phyloP scores from a whole-genome alignment of 805 yeast species.

The Myxozyma geophila region DNA sequence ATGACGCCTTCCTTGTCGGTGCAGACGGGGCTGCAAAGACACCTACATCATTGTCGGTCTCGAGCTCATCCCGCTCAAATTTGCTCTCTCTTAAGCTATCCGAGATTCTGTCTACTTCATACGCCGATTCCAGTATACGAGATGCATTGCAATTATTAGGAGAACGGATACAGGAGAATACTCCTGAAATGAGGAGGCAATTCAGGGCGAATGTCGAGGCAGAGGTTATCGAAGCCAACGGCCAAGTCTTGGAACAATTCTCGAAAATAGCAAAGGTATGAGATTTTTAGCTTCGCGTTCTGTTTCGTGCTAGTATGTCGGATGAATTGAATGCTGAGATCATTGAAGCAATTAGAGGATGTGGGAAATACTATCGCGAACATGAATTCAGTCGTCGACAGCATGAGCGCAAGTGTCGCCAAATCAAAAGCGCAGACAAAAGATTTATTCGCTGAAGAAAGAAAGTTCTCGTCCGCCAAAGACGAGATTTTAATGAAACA shows the following conservation, averaged over 20 bases:
- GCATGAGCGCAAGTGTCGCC: slow-evolving; percentile 30
- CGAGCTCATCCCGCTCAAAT: slow-evolving; percentile 26
- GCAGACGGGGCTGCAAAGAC: slow-evolving; percentile 21
- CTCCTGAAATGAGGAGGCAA: slow-evolving; percentile 43
- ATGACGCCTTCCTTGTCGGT: slow-evolving; percentile 10
- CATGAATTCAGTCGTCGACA: slow-evolving; percentile 41
- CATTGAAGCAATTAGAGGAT: slow-evolving; percentile 35
- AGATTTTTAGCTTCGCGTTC: neutral
- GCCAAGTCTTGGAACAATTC: slow-evolving; percentile 44
- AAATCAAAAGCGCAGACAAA: slow-evolving; percentile 30
- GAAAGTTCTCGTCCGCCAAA: slow-evolving; percentile 34
- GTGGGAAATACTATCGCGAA: slow-evolving; percentile 36
- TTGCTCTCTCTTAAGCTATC: slow-evolving; percentile 32
- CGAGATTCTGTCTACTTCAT: slow-evolving; percentile 44
- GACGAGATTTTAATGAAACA: slow-evolving; percentile 37
- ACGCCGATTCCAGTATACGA: slow-evolving; percentile 43
- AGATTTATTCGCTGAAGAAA: slow-evolving; percentile 37
- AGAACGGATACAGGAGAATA: slow-evolving; percentile 41
- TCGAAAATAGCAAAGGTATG: slow-evolving; percentile 41
- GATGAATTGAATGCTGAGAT: too few species aligned
- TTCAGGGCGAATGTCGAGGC: slow-evolving; percentile 45
- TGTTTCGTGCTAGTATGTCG: too few species aligned
- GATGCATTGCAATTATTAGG: slow-evolving; percentile 44
- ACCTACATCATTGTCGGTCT: slow-evolving; percentile 23
- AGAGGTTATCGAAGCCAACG: slow-evolving; percentile 44